phyloP scores from a whole-genome alignment of 2,329 filamentous ascomycete genomes.

The Alternaria incomplexa region DNA sequence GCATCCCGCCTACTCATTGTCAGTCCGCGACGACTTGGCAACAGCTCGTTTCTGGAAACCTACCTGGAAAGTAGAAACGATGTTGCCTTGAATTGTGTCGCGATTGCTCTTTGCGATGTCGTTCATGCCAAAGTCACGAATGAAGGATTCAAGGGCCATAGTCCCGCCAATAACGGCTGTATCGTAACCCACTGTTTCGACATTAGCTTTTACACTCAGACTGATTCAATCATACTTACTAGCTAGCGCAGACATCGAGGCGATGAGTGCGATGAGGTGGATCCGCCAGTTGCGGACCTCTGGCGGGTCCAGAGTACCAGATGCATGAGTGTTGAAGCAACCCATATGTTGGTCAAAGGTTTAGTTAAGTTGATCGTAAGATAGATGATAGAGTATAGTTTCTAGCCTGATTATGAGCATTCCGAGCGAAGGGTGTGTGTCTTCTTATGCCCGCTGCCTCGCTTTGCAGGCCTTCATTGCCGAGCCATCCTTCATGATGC shows the following conservation, averaged over 20 bases:
- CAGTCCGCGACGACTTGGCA: background rate
- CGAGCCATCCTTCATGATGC: slow-evolving; percentile 13
- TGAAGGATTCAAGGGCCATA: slow-evolving; percentile 49
- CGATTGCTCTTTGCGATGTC: slow-evolving; percentile 36
- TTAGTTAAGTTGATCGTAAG: background rate
- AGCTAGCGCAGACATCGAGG: slow-evolving; percentile 48
- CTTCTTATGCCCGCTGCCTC: slow-evolving; percentile 7
- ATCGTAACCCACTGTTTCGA: slow-evolving; percentile 39
- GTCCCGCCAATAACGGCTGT: slow-evolving; percentile 50
- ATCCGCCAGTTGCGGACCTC: slow-evolving; percentile 47
- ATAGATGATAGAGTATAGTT: background rate
- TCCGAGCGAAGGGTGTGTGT: background rate
- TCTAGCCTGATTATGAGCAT: background rate
- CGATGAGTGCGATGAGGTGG: slow-evolving; percentile 42
- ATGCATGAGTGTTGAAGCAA: slow-evolving; percentile 39
- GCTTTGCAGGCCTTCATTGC: slow-evolving; percentile 5
- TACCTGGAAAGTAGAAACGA: slow-evolving; percentile 48
- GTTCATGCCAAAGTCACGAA: slow-evolving; percentile 44
- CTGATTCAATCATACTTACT: slow-evolving; percentile 20
- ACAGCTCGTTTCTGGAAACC: background rate
- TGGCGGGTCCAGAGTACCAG: slow-evolving; percentile 43
- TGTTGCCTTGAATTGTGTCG: slow-evolving; percentile 50
- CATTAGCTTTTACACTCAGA: background rate
- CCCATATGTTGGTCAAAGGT: slow-evolving; percentile 18
- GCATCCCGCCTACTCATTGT: slow-evolving; percentile 32